These are phyloP conservation scores for Vitis hybrid DNA, from an alignment of 177 flowering plant genomes.

Conservation along the genomic window DNA sequence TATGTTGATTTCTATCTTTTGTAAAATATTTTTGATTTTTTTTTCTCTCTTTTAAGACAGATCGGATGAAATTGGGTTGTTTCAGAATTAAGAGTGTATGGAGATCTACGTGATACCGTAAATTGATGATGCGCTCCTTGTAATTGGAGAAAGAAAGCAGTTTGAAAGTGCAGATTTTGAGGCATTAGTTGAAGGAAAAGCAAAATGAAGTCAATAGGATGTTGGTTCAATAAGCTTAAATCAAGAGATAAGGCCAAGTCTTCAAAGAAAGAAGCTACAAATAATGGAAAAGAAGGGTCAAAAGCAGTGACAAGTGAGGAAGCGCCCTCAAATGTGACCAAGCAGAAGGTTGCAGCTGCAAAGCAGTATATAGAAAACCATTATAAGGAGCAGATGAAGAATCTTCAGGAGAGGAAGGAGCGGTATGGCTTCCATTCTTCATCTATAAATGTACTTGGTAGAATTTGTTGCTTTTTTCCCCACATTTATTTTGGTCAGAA, in stretches of 20 bases:
- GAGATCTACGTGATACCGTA: too few relatives aligned
- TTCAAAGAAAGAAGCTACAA: slow-evolving; percentile 43
- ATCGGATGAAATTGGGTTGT: not conserved
- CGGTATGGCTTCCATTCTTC: slow-evolving; percentile 46
- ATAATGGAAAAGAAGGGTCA: slow-evolving; percentile 42
- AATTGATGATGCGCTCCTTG: not conserved
- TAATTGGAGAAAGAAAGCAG: not conserved
- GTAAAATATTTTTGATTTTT: not conserved
- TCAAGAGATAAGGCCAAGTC: slow-evolving; percentile 53
- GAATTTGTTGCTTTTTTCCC: not conserved
- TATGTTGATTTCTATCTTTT: not conserved
- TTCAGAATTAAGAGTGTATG: not conserved
- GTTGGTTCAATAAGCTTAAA: slow-evolving; percentile 63
- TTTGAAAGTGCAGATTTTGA: slow-evolving; percentile 4
- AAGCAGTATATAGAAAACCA: slow-evolving; percentile 92
- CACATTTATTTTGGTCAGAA: too few relatives aligned
- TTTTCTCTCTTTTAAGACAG: slow-evolving; percentile 5
- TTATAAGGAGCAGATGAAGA: slow-evolving; percentile 91
- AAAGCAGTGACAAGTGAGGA: slow-evolving; percentile 52
- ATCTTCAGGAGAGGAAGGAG: slow-evolving; percentile 74
- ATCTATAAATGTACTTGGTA: not conserved
- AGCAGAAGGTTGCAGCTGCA: slow-evolving; percentile 90
- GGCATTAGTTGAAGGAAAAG: slow-evolving; percentile 1
- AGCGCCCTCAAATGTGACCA: slow-evolving; percentile 71
- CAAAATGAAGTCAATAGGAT: slow-evolving; percentile 52